Percentiles rank a stretch among this genome's conserved stretches.
These are phyloP conservation scores for Chiua virens DNA, from an alignment of 768 basidiomycete genomes.

Conservation along the genomic window DNA sequence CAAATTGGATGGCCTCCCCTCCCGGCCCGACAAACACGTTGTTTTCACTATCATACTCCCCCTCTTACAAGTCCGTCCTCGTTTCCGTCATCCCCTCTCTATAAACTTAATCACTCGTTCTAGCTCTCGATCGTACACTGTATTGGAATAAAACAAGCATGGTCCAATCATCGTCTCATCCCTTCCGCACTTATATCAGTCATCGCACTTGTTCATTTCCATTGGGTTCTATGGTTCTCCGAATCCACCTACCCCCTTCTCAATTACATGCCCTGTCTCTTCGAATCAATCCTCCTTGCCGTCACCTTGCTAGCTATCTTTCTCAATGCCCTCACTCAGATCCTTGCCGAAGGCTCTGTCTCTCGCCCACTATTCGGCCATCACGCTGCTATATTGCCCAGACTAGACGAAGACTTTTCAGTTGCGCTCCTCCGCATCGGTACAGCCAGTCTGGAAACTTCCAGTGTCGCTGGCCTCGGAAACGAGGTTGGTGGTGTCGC, in stretches of 20 bases:
- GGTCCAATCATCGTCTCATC: constrained; percentile 66
- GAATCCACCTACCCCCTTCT: constrained; percentile 61
- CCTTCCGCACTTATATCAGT: constrained; percentile 65
- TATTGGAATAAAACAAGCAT: constrained; percentile 60
- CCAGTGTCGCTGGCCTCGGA: constrained; percentile 66
- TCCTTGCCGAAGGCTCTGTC: constrained; percentile 60
- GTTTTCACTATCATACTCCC: constrained; percentile 74
- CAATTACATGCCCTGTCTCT: constrained; percentile 71
- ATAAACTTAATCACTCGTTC: neutral
- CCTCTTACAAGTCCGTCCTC: constrained; percentile 58
- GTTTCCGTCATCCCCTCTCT: neutral
- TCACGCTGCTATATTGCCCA: constrained; percentile 43
- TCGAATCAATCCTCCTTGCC: constrained; percentile 61
- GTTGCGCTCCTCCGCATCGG: constrained; percentile 70
- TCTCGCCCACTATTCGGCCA: constrained; percentile 59
- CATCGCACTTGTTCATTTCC: constrained; percentile 66
- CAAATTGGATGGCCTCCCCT: constrained; percentile 44
- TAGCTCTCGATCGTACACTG: constrained; percentile 66
- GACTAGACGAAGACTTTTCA: constrained; percentile 72
- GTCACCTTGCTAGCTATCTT: constrained; percentile 58
- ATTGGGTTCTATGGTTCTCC: constrained; percentile 53
- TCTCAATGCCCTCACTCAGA: constrained; percentile 65
- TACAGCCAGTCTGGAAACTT: constrained; percentile 74
- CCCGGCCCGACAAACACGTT: constrained; percentile 71
- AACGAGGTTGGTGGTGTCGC: constrained; percentile 68